These are phyloP conservation scores for Achlya hypogyna DNA, from an alignment of 352 stramenopile genomes.

Conservation along the genomic window DNA sequence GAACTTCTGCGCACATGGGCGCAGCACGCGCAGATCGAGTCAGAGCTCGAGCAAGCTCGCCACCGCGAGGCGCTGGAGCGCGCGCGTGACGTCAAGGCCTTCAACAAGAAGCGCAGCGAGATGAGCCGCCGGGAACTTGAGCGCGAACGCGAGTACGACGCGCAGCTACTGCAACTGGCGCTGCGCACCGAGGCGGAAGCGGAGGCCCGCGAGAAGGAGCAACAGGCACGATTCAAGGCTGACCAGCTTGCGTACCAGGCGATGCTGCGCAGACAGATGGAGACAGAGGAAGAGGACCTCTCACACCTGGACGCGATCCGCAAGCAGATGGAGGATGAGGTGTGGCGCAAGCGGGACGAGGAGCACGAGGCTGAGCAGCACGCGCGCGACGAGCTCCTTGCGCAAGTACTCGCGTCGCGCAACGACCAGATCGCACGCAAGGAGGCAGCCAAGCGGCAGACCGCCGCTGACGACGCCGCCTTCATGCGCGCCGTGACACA, in stretches of 20 bases:
- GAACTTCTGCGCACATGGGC: conserved; percentile 56
- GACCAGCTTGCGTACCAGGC: conserved; percentile 68
- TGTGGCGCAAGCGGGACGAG: conserved; percentile 67
- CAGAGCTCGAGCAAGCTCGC: conserved; percentile 42
- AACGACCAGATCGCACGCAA: conserved; percentile 47
- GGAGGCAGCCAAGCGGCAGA: conserved; percentile 26
- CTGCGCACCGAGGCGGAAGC: conserved; percentile 51
- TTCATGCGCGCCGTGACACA: conserved; percentile 60
- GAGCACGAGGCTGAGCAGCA: conserved; percentile 62
- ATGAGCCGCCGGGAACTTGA: conserved; percentile 31
- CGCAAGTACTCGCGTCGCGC: conserved; percentile 54
- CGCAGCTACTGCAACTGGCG: conserved; percentile 43
- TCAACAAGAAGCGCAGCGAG: conserved; percentile 61
- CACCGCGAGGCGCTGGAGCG: conserved; percentile 53
- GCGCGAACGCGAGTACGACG: conserved; percentile 60
- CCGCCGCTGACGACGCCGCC: conserved; percentile 38
- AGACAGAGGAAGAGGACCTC: conserved; percentile 54
- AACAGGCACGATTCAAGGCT: conserved; percentile 52
- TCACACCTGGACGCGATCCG: conserved; percentile 60
- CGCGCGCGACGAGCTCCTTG: conserved; percentile 57
- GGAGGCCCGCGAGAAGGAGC: conserved; percentile 43
- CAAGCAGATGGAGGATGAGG: conserved; percentile 69
- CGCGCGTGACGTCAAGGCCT: conserved; percentile 60
- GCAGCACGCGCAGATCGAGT: conserved; percentile 46
- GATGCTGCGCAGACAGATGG: conserved; percentile 69